Percentiles rank a stretch among this genome's conserved stretches.
These are phyloP conservation scores for Neocallimastix lanati DNA, from an alignment of 192 early-diverging fungal species.

Conservation along the genomic window DNA sequence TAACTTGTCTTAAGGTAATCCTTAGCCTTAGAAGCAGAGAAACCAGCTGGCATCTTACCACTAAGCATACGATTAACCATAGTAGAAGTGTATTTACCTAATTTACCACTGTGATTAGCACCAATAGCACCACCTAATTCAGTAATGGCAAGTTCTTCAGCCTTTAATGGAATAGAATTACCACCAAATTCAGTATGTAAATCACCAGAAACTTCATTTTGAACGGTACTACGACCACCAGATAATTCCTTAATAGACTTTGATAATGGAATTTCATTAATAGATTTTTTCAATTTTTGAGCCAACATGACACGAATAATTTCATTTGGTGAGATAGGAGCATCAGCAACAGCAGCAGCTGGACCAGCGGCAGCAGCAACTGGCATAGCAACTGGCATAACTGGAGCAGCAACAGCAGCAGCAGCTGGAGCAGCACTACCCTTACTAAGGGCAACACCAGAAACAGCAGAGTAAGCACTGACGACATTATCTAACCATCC, in stretches of 20 bases:
- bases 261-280: constrained; percentile 47
- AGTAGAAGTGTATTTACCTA: constrained; percentile 62
- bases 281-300: constrained; percentile 73
- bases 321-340: constrained; percentile 63
- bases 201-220: constrained; percentile 93
- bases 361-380: neutral
- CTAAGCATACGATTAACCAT: constrained; percentile 63
- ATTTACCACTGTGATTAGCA: constrained; percentile 19
- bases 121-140: constrained; percentile 57
- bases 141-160: constrained; percentile 70
- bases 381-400: neutral
- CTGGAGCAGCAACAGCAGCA: constrained; percentile 10
- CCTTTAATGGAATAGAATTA: constrained; percentile 61
- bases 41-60: constrained; percentile 86
- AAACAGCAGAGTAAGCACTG: constrained; percentile 41
- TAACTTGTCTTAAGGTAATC: constrained; percentile 45
- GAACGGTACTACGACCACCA: constrained; percentile 83
- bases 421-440: constrained; percentile 5
- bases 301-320: constrained; percentile 67
- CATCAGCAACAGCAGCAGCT: constrained; percentile 21
- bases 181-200: constrained; percentile 77
- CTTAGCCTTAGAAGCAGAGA: constrained; percentile 60
- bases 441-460: neutral
- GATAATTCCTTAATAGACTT: constrained; percentile 88
- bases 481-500: constrained; percentile 59